These are phyloP conservation scores for Chrysoporthe deuterocubensis DNA, from an alignment of 2,329 filamentous ascomycete genomes.

Conservation along the genomic window DNA sequence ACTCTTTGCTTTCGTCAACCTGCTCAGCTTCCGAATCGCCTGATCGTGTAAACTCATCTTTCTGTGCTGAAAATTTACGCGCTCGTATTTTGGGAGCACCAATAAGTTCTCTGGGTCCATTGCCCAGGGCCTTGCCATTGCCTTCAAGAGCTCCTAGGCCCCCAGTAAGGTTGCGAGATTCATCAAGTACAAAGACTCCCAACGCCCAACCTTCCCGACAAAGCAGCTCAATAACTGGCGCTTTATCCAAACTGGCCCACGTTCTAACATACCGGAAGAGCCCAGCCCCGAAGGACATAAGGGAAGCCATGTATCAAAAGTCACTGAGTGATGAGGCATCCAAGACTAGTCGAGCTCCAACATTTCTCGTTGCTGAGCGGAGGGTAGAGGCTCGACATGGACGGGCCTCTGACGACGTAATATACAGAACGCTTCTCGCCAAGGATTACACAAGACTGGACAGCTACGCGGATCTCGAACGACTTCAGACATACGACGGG, in stretches of 20 bases:
- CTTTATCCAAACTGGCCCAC: not conserved
- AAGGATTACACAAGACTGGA: not conserved
- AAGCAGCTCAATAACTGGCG: not conserved
- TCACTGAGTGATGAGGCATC: too few relatives aligned
- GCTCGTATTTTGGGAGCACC: not conserved
- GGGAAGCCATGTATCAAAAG: not conserved
- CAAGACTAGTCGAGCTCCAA: not conserved
- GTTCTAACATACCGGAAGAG: not conserved
- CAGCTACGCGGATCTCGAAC: slow-evolving; percentile 9
- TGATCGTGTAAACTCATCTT: not conserved
- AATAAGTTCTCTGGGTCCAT: not conserved
- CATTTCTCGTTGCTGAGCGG: not conserved
- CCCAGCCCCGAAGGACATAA: not conserved
- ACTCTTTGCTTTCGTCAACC: not conserved
- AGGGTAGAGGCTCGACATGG: not conserved
- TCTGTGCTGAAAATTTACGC: not conserved
- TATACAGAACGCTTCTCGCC: slow-evolving; percentile 3
- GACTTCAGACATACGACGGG: not conserved
- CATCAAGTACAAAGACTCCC: not conserved
- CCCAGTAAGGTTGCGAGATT: not conserved
- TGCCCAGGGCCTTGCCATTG: not conserved
- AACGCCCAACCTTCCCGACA: not conserved
- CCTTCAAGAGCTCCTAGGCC: not conserved
- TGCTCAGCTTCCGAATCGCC: not conserved
- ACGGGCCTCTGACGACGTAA: not conserved